phyloP scores from a whole-genome alignment of 257 asterid species.

The Paraleonurus japonicus region DNA sequence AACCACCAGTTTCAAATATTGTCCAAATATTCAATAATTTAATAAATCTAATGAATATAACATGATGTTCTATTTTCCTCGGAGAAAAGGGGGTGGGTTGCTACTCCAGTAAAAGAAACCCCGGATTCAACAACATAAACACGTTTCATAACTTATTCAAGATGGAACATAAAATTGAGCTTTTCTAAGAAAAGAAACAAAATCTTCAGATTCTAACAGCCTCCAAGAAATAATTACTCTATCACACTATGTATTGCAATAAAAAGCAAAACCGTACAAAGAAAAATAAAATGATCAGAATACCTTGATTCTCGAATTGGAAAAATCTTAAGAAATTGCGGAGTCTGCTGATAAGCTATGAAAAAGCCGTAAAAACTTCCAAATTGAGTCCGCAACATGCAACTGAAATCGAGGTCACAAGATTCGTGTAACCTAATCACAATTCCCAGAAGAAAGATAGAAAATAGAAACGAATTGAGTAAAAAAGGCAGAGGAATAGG shows the following conservation, averaged over 20 bases:
- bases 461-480: constrained; percentile 3
- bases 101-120: not conserved
- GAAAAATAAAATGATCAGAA: constrained; percentile 3
- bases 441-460: constrained; percentile 1
- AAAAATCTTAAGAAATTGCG: constrained; percentile 18
- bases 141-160: constrained; percentile 1
- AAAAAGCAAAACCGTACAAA: not conserved
- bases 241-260: not conserved
- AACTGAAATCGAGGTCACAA: constrained; percentile 21
- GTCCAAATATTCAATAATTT: not conserved
- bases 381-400: constrained; percentile 27
- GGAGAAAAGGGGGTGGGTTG: not conserved
- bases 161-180: not conserved
- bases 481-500: constrained; percentile 29
- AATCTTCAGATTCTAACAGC: constrained; percentile 1
- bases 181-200: not conserved
- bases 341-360: constrained; percentile 33
- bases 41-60: not conserved
- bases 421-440: constrained; percentile 13
- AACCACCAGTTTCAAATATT: not conserved
- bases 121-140: not conserved
- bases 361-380: constrained; percentile 17
- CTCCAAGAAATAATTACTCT: not conserved
- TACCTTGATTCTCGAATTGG: constrained; percentile 28
- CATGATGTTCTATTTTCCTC: not conserved